A percentile compares a stretch with the other conserved stretches of the same genome.
These are phyloP conservation scores for Fomitopsis betulina DNA, from an alignment of 1,284 basidiomycete genomes.

Conservation along the genomic window DNA sequence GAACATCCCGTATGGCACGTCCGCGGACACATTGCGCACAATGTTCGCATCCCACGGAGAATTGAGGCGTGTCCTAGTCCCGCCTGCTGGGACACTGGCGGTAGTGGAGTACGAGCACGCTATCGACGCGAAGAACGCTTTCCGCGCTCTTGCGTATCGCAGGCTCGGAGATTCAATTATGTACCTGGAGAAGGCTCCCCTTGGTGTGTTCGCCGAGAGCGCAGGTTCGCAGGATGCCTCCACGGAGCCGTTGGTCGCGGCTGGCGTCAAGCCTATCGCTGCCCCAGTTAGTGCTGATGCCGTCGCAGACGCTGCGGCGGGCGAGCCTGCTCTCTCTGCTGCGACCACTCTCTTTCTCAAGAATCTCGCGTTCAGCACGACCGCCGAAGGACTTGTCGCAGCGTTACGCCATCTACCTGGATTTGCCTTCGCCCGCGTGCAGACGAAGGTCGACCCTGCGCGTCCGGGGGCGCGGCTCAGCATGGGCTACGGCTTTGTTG, in stretches of 20 bases:
- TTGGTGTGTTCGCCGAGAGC: conserved; percentile 64
- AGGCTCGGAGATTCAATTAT: conserved; percentile 86
- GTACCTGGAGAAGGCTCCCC: conserved; percentile 91
- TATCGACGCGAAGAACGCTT: conserved; percentile 71
- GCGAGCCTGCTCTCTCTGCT: conserved; percentile 45
- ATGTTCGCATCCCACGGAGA: conserved; percentile 80
- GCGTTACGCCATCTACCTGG: conserved; percentile 78
- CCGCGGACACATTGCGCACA: conserved; percentile 66
- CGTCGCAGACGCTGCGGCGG: conserved; percentile 29
- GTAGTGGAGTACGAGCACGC: conserved; percentile 83
- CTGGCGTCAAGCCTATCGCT: conserved; percentile 11
- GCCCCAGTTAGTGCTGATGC: conserved; percentile 20
- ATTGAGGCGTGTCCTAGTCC: conserved; percentile 77
- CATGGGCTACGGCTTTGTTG: conserved; percentile 97
- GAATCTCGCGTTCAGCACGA: conserved; percentile 91
- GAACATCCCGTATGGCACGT: conserved; percentile 94
- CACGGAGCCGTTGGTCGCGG: conserved; percentile 15
- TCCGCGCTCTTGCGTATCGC: conserved; percentile 82
- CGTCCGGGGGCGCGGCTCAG: conserved; percentile 64
- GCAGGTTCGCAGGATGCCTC: neutral
- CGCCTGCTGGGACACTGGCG: conserved; percentile 92
- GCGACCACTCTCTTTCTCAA: conserved; percentile 93
- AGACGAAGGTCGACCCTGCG: conserved; percentile 88
- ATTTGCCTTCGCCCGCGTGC: conserved; percentile 87
- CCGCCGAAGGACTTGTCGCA: conserved; percentile 64